Conservation (phyloP, 2,329 filamentous ascomycete species). For the Monilinia vaccinii-corymbosi region DNA sequence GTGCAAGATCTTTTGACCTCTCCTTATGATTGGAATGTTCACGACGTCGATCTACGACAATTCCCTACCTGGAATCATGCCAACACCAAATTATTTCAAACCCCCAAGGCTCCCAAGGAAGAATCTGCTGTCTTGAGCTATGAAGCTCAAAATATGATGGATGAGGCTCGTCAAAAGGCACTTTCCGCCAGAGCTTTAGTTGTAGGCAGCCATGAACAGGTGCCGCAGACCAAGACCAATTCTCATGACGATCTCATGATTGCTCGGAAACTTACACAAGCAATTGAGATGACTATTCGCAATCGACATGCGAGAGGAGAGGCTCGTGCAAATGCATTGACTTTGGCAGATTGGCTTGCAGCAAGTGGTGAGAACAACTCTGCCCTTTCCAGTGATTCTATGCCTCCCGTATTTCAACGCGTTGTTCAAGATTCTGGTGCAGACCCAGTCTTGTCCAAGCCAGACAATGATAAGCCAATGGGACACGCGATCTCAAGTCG, state of each 20-base stretch:
- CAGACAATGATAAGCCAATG: too few relatives aligned
- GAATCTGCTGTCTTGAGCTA: background rate
- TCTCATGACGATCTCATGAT: background rate
- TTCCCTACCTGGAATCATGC: background rate
- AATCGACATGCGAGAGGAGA: background rate
- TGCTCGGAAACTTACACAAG: background rate
- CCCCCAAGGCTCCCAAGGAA: fast-evolving
- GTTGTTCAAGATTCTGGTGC: background rate
- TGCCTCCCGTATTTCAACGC: background rate
- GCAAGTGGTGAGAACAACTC: background rate
- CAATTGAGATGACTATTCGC: background rate
- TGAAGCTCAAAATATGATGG: background rate
- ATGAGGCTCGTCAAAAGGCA: background rate
- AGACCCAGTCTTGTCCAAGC: too few relatives aligned
- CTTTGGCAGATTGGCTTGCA: background rate
- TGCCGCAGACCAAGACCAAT: background rate
- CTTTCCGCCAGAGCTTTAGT: fast-evolving
- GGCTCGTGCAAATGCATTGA: background rate
- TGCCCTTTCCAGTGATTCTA: background rate
- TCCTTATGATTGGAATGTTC: background rate
- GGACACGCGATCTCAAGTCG: too few relatives aligned
- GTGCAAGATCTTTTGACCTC: background rate
- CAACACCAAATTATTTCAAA: background rate
- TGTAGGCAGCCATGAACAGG: fast-evolving
- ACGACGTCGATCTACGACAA: background rate